Evolutionary conservation across 768 basidiomycete species (phyloP), one percentile per base, ranked within the genome.

Genomic region (Suillus subluteus): DNA sequence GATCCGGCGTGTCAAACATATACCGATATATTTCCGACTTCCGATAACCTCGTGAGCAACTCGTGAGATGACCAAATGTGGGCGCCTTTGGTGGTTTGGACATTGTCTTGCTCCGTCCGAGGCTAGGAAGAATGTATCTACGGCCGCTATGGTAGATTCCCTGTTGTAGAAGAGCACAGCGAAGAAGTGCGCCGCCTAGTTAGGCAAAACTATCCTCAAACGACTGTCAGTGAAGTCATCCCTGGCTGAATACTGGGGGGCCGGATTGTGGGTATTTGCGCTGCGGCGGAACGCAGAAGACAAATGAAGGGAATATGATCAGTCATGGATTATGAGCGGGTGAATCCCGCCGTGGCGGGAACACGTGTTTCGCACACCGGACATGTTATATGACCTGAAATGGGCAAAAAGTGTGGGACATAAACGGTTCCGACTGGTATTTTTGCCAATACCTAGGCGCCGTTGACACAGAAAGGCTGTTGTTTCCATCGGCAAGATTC

Each of bases 231-330:
- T 35, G 35, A 35, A 35, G 35, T 32, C 26, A 26, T 26, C 26
- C 26, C 26, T 26, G n/a, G n/a, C n/a, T n/a, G n/a, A n/a, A n/a
- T n/a, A n/a, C n/a, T n/a, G 8, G 38, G 21, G 18, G 23, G 23
- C 58, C 23, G 38, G 26, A 59, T 4, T 40, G 58, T 59, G 58
- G n/a, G 41, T 30, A 43, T 43, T 12, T 3, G 18, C 40, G 35
- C 35, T 56, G 35, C 35, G 21, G 35, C 11, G 32, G 35, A 37
- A 65, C 68, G 71, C 41, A 58, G 50, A 13, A 55, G 26, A 26
- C 26, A 26, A 26, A 26, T 26, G 32, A 32, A 32, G 32, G 65
- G 70, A 70, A 69, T 71, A 74, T 72, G 66, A 54, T 54, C 52
- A 54, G 26, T 30, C 16, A 26, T 26, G 26, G 26, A 26, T 26